Percentiles rank a stretch among this genome's conserved stretches.
Conservation (phyloP, 768 basidiomycete genomes). For the Rhodotorula taiwanensis region DNA sequence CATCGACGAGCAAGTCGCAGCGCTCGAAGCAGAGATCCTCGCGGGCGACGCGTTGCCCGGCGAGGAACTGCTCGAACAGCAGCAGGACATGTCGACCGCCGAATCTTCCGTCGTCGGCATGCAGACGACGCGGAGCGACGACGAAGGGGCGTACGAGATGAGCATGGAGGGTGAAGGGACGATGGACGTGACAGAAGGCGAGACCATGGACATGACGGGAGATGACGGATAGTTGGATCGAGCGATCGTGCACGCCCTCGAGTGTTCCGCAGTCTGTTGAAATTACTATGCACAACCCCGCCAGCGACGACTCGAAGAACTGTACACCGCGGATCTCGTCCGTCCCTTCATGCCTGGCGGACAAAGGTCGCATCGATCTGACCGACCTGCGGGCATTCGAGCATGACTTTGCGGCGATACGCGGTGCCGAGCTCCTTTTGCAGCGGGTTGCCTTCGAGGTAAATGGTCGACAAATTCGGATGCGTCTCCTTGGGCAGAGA, state of each 20-base stretch:
- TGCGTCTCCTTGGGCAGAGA: conserved; percentile 63
- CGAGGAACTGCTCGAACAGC: neutral
- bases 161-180: neutral
- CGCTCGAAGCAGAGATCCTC: conserved; percentile 25
- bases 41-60: neutral
- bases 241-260: too few relatives aligned
- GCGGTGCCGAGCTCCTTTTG: conserved; percentile 66
- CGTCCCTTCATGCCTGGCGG: conserved; percentile 5
- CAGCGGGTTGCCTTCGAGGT: conserved; percentile 91
- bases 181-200: conserved; percentile 12
- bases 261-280: too few relatives aligned
- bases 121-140: neutral
- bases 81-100: neutral
- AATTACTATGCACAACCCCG: too few relatives aligned
- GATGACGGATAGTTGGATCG: too few relatives aligned
- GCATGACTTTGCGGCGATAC: conserved; percentile 82
- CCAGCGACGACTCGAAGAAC: too few relatives aligned
- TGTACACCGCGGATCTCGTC: neutral
- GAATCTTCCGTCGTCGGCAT: neutral
- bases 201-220: conserved; percentile 30
- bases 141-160: conserved; percentile 1
- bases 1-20: conserved; percentile 26
- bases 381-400: conserved; percentile 76
- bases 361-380: conserved; percentile 91
- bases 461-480: conserved; percentile 71